These are phyloP conservation scores for Pseudoperonospora humuli DNA, from an alignment of 352 stramenopile species.

Conservation along the genomic window DNA sequence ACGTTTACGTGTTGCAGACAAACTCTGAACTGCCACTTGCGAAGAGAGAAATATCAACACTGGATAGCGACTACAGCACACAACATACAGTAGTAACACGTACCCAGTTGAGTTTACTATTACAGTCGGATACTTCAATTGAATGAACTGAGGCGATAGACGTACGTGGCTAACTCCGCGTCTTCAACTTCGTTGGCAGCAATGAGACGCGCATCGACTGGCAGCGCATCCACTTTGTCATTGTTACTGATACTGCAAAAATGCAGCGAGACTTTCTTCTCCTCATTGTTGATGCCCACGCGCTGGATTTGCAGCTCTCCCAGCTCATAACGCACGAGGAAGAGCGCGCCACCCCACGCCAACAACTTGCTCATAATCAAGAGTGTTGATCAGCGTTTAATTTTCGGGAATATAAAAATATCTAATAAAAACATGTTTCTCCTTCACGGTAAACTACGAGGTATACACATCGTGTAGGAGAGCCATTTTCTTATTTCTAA, in stretches of 20 bases:
- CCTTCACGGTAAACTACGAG: no score
- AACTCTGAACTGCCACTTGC: not conserved
- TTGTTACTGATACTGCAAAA: slow-evolving; percentile 5
- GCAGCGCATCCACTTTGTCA: slow-evolving; percentile 7
- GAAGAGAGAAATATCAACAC: slow-evolving; percentile 19
- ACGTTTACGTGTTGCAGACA: slow-evolving; percentile 6
- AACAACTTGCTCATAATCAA: slow-evolving; percentile 19
- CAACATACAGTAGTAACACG: not conserved
- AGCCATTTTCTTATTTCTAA: no score
- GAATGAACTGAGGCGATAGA: not conserved
- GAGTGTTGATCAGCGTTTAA: not conserved
- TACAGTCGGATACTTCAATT: not conserved
- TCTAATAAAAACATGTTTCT: no score
- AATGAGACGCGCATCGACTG: slow-evolving; percentile 25
- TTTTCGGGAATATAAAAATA: no score
- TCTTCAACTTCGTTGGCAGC: slow-evolving; percentile 35
- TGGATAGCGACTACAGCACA: slow-evolving; percentile 16
- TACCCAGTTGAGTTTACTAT: not conserved
- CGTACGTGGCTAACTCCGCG: slow-evolving; percentile 30
- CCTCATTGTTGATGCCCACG: slow-evolving; percentile 9
- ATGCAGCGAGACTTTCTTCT: slow-evolving; percentile 17
- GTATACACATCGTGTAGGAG: no score
- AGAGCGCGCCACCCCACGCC: slow-evolving; percentile 20
- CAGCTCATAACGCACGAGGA: slow-evolving; percentile 20
- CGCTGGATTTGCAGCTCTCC: slow-evolving; percentile 18